A percentile compares a stretch with the other conserved stretches of the same genome.
These are phyloP conservation scores for Trichoderma koningiopsis DNA, from an alignment of 2,329 filamentous ascomycete species.

Conservation along the genomic window DNA sequence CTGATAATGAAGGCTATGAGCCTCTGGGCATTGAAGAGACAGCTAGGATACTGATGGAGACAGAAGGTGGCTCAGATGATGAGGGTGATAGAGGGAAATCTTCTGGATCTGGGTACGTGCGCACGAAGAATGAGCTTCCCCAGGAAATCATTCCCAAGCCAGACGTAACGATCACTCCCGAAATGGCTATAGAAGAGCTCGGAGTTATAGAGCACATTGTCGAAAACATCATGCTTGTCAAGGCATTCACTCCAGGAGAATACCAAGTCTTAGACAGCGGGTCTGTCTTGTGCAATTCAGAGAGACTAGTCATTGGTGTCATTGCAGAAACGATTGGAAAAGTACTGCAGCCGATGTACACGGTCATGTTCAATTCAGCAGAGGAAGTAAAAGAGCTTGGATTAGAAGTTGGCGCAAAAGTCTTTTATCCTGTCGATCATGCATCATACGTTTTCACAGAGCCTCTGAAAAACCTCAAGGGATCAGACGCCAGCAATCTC, in stretches of 20 bases:
- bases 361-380: slow-evolving; percentile 70
- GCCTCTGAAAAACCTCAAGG: slow-evolving; percentile 75
- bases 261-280: slow-evolving; percentile 83
- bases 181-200: slow-evolving; percentile 75
- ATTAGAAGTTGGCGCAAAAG: slow-evolving; percentile 66
- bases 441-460: slow-evolving; percentile 87
- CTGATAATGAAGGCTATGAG: slow-evolving; percentile 65
- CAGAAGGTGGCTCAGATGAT: slow-evolving; percentile 77
- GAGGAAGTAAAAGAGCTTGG: slow-evolving; percentile 69
- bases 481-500: slow-evolving; percentile 91
- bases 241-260: slow-evolving; percentile 76
- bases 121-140: slow-evolving; percentile 78
- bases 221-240: slow-evolving; percentile 76
- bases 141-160: slow-evolving; percentile 72
- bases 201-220: slow-evolving; percentile 77
- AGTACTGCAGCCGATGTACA: slow-evolving; percentile 84
- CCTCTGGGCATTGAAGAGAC: slow-evolving; percentile 80
- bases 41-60: slow-evolving; percentile 81
- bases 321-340: slow-evolving; percentile 85
- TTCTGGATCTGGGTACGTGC: slow-evolving; percentile 53
- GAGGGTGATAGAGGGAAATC: slow-evolving; percentile 59
- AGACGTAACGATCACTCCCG: slow-evolving; percentile 72
- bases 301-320: slow-evolving; percentile 75
- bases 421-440: slow-evolving; percentile 80
- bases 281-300: slow-evolving; percentile 77